phyloP scores from a whole-genome alignment of 805 yeast species.

The Myxozyma sirexii region DNA sequence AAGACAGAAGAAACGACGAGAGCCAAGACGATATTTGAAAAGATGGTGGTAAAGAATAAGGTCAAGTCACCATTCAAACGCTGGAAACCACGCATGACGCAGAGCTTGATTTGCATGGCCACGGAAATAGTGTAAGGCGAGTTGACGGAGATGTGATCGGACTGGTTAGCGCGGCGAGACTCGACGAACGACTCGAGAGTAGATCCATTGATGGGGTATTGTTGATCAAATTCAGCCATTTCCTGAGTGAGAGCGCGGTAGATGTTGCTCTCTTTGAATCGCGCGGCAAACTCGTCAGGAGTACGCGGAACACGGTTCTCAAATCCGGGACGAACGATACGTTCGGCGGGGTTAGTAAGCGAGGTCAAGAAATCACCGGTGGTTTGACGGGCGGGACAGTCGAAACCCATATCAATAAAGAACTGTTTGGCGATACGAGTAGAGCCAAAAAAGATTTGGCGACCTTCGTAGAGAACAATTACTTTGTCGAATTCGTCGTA shows the following conservation, averaged over 20 bases:
- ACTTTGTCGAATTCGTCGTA: conserved; percentile 60
- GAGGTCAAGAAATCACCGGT: conserved; percentile 44
- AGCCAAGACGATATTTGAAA: conserved; percentile 58
- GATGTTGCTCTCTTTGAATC: conserved; percentile 54
- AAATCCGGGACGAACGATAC: conserved; percentile 49
- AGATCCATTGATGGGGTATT: conserved; percentile 36
- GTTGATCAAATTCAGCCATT: conserved; percentile 46
- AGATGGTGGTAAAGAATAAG: conserved; percentile 50
- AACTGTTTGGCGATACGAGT: conserved; percentile 51
- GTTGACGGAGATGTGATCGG: conserved; percentile 44
- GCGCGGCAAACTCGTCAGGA: conserved; percentile 44
- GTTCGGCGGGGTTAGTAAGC: conserved; percentile 54
- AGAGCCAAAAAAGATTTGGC: conserved; percentile 58
- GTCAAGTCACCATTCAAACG: conserved; percentile 60
- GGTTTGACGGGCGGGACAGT: conserved; percentile 59
- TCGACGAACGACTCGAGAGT: conserved; percentile 37
- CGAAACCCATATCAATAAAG: conserved; percentile 58
- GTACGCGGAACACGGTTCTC: conserved; percentile 57
- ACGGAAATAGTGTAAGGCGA: conserved; percentile 53
- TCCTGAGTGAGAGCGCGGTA: conserved; percentile 46
- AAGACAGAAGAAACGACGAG: conserved; percentile 66
- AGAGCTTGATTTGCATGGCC: conserved; percentile 50
- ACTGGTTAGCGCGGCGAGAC: conserved; percentile 45
- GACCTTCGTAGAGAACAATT: conserved; percentile 56
- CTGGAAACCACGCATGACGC: conserved; percentile 44